Conservation (phyloP, 2,329 filamentous ascomycete genomes). For the Metarhizium guizhouense region DNA sequence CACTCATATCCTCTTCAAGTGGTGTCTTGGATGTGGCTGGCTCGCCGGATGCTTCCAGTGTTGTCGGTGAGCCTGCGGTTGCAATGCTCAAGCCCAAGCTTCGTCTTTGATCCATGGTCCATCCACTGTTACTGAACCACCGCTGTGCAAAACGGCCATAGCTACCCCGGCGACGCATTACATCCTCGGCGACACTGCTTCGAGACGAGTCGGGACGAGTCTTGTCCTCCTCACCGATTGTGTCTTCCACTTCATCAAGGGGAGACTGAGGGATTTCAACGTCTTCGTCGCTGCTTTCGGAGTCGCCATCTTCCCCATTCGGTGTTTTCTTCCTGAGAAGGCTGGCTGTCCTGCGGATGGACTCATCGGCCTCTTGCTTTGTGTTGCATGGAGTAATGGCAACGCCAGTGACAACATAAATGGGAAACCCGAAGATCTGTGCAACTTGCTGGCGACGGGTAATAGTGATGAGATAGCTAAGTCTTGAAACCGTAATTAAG, state of each 20-base stretch:
- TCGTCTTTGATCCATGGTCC: slow-evolving; percentile 63
- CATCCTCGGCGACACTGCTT: slow-evolving; percentile 75
- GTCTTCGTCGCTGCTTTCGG: slow-evolving; percentile 40
- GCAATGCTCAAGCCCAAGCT: slow-evolving; percentile 57
- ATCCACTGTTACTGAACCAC: slow-evolving; percentile 84
- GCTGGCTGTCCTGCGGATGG: slow-evolving; percentile 53
- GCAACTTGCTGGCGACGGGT: slow-evolving; percentile 82
- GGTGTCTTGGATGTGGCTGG: slow-evolving; percentile 19
- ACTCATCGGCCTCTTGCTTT: slow-evolving; percentile 61
- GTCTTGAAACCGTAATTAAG: slow-evolving; percentile 70
- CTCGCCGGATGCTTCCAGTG: slow-evolving; percentile 11
- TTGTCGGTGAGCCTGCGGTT: slow-evolving; percentile 8
- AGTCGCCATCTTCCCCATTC: slow-evolving; percentile 31
- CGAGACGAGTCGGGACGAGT: slow-evolving; percentile 23
- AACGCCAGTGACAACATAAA: slow-evolving; percentile 85
- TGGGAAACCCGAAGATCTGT: slow-evolving; percentile 68
- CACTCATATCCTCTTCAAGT: slow-evolving; percentile 29
- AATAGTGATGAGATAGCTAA: slow-evolving; percentile 80
- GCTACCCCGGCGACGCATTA: slow-evolving; percentile 71
- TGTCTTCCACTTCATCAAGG: slow-evolving; percentile 37
- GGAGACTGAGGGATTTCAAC: slow-evolving; percentile 23
- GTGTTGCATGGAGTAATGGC: slow-evolving; percentile 82
- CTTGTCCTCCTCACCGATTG: slow-evolving; percentile 23
- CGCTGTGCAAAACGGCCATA: slow-evolving; percentile 84
- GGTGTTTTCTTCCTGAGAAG: slow-evolving; percentile 30